Evolutionary conservation across 345 rosid genomes (phyloP).

Genomic region (Lenwebbia sp.): DNA sequence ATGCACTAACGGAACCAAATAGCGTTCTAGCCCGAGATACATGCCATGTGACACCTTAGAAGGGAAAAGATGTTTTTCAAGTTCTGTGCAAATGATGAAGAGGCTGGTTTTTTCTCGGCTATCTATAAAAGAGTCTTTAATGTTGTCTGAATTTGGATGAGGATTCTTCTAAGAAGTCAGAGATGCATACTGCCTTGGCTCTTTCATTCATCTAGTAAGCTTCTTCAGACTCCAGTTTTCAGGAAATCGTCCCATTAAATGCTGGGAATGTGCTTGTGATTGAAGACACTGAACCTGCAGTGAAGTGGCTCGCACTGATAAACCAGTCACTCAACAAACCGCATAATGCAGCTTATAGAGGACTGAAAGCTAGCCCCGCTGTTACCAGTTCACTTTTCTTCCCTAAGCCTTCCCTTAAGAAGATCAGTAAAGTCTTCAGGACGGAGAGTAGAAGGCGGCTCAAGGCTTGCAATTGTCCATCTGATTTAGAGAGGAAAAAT

Average conservation of each 20-base stretch:
- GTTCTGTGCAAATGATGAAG: background rate
- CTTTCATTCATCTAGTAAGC: background rate
- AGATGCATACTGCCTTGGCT: background rate
- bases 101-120: background rate
- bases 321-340: slow-evolving; percentile 70
- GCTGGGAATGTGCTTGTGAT: slow-evolving; percentile 93
- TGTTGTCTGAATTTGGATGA: background rate
- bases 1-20: background rate
- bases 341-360: slow-evolving; percentile 8
- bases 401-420: slow-evolving; percentile 73
- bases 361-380: slow-evolving; percentile 15
- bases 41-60: background rate
- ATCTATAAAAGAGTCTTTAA: background rate
- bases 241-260: slow-evolving; percentile 95
- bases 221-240: slow-evolving; percentile 41
- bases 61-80: background rate
- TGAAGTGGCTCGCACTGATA: slow-evolving; percentile 71
- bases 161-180: background rate
- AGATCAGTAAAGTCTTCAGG: slow-evolving; percentile 70
- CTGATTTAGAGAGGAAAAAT: slow-evolving; percentile 42
- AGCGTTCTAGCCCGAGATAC: background rate
- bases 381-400: slow-evolving; percentile 54
- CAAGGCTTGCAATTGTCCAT: slow-evolving; percentile 72
- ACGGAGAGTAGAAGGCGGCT: slow-evolving; percentile 58
- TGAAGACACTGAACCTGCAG: slow-evolving; percentile 94